These are phyloP conservation scores for Ophiognomonia clavigignenti-juglandacearum DNA, from an alignment of 2,329 filamentous ascomycete species.

Conservation along the genomic window DNA sequence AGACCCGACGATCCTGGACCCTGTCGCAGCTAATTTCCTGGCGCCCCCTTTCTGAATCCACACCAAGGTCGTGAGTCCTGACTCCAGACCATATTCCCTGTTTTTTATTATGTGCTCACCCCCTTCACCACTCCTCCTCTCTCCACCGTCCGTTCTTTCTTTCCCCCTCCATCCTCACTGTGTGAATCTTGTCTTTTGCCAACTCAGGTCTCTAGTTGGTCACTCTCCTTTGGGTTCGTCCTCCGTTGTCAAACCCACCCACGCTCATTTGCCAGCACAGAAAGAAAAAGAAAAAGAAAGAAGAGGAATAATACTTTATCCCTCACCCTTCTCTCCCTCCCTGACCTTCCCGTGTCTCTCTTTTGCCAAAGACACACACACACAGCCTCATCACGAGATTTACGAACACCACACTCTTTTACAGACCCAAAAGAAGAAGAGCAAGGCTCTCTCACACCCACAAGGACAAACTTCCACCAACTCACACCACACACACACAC, in stretches of 20 bases:
- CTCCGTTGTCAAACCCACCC: constrained; percentile 5
- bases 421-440: constrained; percentile 1
- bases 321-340: background rate
- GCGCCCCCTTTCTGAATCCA: background rate
- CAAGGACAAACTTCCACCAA: background rate
- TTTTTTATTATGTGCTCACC: constrained; percentile 6
- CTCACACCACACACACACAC: background rate
- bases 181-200: constrained; percentile 4
- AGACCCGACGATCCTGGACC: background rate
- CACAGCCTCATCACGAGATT: constrained; percentile 1
- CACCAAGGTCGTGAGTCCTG: background rate
- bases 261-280: background rate
- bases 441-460: background rate
- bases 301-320: background rate
- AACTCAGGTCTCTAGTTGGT: constrained; percentile 1
- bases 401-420: constrained; percentile 13
- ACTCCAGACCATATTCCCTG: constrained; percentile 6
- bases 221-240: constrained; percentile 1
- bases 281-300: background rate
- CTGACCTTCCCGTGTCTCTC: background rate
- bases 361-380: constrained; percentile 2
- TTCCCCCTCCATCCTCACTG: constrained; percentile 14
- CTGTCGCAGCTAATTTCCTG: background rate
- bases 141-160: background rate
- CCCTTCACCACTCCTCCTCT: no score